Conservation (phyloP, 73 alveolate species). For the Blepharisma japonicum region DNA sequence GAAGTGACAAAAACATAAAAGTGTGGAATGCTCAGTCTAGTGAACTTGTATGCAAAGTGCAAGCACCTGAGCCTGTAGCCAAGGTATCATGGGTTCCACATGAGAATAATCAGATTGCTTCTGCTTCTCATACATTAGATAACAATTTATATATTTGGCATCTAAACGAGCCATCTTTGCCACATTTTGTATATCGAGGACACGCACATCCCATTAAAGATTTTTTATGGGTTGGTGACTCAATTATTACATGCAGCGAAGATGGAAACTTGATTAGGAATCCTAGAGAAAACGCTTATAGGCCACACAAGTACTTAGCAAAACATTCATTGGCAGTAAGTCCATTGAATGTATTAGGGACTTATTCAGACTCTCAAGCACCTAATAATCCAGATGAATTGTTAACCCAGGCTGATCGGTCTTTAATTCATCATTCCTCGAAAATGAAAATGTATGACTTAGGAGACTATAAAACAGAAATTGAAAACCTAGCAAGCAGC, state of each 20-base stretch:
- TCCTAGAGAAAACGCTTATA: neutral
- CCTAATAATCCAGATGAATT: neutral
- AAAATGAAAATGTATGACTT: no score
- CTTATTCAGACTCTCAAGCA: no score
- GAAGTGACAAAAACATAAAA: conserved; percentile 17
- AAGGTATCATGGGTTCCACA: conserved; percentile 24
- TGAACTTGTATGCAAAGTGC: conserved; percentile 8
- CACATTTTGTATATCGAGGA: neutral
- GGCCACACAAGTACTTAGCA: conserved; percentile 7
- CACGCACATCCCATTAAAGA: conserved; percentile 21
- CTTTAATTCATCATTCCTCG: no score
- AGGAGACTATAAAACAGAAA: conserved; percentile 21
- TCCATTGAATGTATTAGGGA: neutral
- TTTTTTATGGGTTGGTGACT: neutral
- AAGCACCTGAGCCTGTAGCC: conserved; percentile 26
- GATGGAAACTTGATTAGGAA: neutral
- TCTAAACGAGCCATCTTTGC: conserved; percentile 12
- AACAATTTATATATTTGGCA: conserved; percentile 25
- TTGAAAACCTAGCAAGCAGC: neutral
- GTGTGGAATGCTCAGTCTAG: conserved; percentile 11
- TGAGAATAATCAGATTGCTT: neutral
- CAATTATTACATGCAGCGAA: conserved; percentile 25
- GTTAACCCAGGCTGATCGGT: neutral
- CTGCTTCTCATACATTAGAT: conserved; percentile 21
- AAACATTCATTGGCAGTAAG: conserved; percentile 6